Conservation (phyloP, 768 basidiomycete genomes). For the Mycena venus region DNA sequence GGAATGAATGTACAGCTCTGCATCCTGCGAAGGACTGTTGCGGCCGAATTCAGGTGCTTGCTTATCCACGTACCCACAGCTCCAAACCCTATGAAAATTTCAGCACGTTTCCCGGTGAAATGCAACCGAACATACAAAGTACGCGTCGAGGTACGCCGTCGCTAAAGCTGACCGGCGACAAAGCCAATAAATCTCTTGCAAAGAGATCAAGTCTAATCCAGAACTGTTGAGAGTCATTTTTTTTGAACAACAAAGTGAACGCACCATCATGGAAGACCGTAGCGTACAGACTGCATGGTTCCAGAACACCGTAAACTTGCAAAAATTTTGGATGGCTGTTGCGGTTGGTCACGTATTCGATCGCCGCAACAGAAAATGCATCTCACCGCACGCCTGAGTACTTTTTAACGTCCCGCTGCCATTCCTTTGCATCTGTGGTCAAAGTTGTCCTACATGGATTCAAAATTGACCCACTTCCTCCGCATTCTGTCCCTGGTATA, state of each 20-base stretch:
- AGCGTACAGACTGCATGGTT: neutral
- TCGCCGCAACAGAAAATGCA: neutral
- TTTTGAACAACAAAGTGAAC: neutral
- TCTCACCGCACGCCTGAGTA: conserved; percentile 14
- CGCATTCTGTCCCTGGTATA: conserved; percentile 16
- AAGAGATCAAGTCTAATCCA: neutral
- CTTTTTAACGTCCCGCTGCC: conserved; percentile 6
- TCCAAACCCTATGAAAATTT: neutral
- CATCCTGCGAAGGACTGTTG: neutral
- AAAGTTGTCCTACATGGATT: neutral
- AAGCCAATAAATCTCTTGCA: conserved; percentile 11
- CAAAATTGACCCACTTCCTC: neutral
- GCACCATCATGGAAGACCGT: conserved; percentile 13
- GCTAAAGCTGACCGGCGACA: conserved; percentile 3
- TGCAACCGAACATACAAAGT: neutral
- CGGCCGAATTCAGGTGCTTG: too few species aligned
- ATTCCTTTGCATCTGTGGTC: neutral
- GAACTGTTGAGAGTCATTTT: too few species aligned
- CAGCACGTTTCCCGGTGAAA: neutral
- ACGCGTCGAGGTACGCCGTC: conserved; percentile 9
- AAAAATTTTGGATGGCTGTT: conserved; percentile 10
- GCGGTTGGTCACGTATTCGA: neutral
- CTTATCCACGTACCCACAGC: neutral
- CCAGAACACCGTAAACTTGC: conserved; percentile 4
- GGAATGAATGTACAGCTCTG: neutral